Evolutionary conservation across 106 monocot genomes (phyloP), one percentile per base, ranked within the genome.

Genomic region (Alisma plantagoaquatica): DNA sequence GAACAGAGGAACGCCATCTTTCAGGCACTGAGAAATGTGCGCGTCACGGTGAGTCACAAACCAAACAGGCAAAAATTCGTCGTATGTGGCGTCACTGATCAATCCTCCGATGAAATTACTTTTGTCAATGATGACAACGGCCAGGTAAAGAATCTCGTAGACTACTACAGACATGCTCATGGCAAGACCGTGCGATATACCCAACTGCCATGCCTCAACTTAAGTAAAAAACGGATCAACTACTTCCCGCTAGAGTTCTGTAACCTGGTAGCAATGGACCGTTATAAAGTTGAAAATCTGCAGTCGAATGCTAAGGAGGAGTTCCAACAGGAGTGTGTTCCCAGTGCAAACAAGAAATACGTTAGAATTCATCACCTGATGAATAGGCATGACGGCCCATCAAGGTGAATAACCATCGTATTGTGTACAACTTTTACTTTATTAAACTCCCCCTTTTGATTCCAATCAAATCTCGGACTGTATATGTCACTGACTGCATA

Each of bases 181-280:
- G 30, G 29, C 10, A 35, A 19, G 14, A 49, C 58, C 16, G 58
- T 78, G 3, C 29, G 42, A 30, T 69, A 57, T 23, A 28, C 19
- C 43, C 42, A 46, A 24, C 59, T 78, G 3, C 78, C 73, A n/a
- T 78, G 78, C 30, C 27, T 78, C 68, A 55, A 63, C 45, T 41
- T 78, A 53, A 73, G 73, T 46, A 69, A 50, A 26, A 57, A 38
- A 10, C 45, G 25, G 63, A 41, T 19, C 16, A 73, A 73, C 20
- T 73, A 59, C 60, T 67, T 78, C 23, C 78, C 78, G 0, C 63
- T 78, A 45, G 78, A 78, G 43, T 65, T 78, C 7, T 78, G 78
- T 22, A 27, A 45, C n/a, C 14, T 78, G 5, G 46, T 51, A 10
- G 69, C 68, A 29, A 61, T 61, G 35, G 68, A 78, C 33, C 59